Percentiles rank a stretch among this genome's conserved stretches.
These are phyloP conservation scores for Aureobasidium leucospermi DNA, from an alignment of 2,329 filamentous ascomycete species.

Conservation along the genomic window DNA sequence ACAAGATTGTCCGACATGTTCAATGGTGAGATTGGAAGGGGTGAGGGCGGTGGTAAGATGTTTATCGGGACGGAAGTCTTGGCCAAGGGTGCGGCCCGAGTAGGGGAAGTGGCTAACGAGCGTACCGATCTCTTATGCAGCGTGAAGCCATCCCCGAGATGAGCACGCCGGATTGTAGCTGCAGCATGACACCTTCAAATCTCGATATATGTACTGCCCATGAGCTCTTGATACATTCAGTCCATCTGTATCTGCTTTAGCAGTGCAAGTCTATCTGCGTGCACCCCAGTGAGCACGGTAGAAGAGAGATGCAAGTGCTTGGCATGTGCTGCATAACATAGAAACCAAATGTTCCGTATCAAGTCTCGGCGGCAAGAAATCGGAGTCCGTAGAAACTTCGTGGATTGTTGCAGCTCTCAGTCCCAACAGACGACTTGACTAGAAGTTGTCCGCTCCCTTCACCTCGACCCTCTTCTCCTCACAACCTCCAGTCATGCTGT, in stretches of 20 bases:
- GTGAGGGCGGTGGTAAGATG: not conserved
- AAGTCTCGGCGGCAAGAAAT: conserved; percentile 14
- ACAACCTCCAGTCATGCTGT: conserved; percentile 24
- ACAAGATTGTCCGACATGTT: not conserved
- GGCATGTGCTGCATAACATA: not conserved
- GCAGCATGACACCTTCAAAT: not conserved
- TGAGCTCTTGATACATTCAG: no score
- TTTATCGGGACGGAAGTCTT: not conserved
- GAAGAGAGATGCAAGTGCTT: not conserved
- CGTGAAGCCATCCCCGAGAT: not conserved
- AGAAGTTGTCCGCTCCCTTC: conserved; percentile 4
- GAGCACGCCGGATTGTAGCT: not conserved
- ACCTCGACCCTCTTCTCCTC: not conserved
- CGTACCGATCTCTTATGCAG: not conserved
- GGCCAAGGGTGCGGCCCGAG: not conserved
- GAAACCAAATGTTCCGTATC: not conserved
- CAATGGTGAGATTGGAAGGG: not conserved
- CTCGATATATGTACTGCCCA: no score
- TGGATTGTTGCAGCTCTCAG: conserved; percentile 9
- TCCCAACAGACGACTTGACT: conserved; percentile 12
- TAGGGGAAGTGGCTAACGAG: not conserved
- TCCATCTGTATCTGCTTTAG: no score
- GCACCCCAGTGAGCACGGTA: no score
- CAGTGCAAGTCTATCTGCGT: no score
- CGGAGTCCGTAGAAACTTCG: conserved; percentile 11